These are phyloP conservation scores for Ascochyta pisi DNA, from an alignment of 2,329 filamentous ascomycete species.

Conservation along the genomic window DNA sequence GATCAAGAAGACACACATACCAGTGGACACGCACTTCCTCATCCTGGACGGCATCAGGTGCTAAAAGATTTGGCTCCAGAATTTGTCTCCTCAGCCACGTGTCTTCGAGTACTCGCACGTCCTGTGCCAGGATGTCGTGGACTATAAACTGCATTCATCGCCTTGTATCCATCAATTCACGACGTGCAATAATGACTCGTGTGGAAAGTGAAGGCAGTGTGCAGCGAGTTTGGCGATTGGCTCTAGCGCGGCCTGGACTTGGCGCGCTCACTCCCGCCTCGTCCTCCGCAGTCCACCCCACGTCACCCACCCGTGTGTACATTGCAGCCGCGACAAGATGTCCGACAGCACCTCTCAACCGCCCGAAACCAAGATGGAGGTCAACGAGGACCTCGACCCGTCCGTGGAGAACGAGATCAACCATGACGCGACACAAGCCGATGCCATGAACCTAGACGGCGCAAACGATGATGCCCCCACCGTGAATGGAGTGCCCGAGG, in stretches of 20 bases:
- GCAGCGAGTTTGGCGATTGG: constrained; percentile 15
- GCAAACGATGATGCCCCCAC: constrained; percentile 46
- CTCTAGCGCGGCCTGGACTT: neutral
- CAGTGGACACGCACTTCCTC: neutral
- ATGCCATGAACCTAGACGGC: constrained; percentile 52
- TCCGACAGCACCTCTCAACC: constrained; percentile 40
- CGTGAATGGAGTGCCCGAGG: constrained; percentile 50
- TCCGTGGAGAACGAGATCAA: constrained; percentile 53
- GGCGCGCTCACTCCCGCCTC: constrained; percentile 18
- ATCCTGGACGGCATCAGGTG: constrained; percentile 11
- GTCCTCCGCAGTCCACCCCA: constrained; percentile 24
- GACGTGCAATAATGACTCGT: neutral
- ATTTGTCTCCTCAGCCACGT: constrained; percentile 31
- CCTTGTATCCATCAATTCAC: too few relatives aligned
- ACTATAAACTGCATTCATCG: constrained; percentile 11
- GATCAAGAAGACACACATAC: neutral
- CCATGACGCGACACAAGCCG: constrained; percentile 44
- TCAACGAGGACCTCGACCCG: constrained; percentile 50
- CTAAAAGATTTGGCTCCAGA: constrained; percentile 19
- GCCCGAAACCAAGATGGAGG: constrained; percentile 39
- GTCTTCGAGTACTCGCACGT: constrained; percentile 28
- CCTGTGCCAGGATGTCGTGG: constrained; percentile 34
- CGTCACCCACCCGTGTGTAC: constrained; percentile 14
- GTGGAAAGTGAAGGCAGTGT: constrained; percentile 2
- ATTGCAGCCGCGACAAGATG: constrained; percentile 31